Conservation (phyloP, 1,284 basidiomycete species). For the Thecaphora thlaspeos region DNA sequence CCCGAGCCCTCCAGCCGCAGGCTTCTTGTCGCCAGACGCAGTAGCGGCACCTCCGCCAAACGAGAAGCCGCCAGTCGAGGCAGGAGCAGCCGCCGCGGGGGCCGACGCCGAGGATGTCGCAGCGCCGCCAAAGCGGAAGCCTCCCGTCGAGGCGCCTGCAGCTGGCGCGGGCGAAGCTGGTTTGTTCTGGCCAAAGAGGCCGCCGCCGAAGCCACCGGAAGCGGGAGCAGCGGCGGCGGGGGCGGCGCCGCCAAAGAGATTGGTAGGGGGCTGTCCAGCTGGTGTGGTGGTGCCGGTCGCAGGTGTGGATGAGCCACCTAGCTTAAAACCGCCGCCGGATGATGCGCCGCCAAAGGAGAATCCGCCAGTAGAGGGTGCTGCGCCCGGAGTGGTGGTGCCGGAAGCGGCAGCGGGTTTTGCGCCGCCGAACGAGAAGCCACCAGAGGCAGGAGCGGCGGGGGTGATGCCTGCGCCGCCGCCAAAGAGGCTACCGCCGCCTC, state of each 20-base stretch:
- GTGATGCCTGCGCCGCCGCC: constrained; percentile 1
- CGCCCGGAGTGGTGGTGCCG: constrained; percentile 7
- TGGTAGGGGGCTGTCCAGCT: constrained; percentile 10
- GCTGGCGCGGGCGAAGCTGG: background rate
- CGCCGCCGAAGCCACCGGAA: background rate
- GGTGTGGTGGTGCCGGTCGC: constrained; percentile 7
- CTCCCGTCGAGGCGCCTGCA: background rate
- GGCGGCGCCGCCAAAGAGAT: constrained; percentile 7
- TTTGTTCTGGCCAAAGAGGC: constrained; percentile 4
- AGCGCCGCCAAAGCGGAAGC: constrained; percentile 6
- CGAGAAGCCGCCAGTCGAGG: constrained; percentile 28
- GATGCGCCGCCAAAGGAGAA: constrained; percentile 8
- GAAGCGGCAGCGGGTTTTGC: constrained; percentile 10
- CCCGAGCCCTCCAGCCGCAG: constrained; percentile 4
- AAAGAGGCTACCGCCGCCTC: background rate
- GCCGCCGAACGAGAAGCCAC: constrained; percentile 9
- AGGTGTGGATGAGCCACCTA: constrained; percentile 6
- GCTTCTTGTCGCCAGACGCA: constrained; percentile 1
- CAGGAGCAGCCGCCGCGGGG: constrained; percentile 1
- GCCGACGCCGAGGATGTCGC: background rate
- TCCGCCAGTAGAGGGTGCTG: constrained; percentile 11
- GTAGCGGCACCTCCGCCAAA: constrained; percentile 32
- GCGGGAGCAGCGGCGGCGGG: background rate
- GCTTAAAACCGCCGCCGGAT: constrained; percentile 1
- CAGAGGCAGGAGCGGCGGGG: constrained; percentile 13